A percentile compares a stretch with the other conserved stretches of the same genome.
These are phyloP conservation scores for Gaertneriomyces sp. DNA, from an alignment of 192 early-diverging fungal species.

Conservation along the genomic window DNA sequence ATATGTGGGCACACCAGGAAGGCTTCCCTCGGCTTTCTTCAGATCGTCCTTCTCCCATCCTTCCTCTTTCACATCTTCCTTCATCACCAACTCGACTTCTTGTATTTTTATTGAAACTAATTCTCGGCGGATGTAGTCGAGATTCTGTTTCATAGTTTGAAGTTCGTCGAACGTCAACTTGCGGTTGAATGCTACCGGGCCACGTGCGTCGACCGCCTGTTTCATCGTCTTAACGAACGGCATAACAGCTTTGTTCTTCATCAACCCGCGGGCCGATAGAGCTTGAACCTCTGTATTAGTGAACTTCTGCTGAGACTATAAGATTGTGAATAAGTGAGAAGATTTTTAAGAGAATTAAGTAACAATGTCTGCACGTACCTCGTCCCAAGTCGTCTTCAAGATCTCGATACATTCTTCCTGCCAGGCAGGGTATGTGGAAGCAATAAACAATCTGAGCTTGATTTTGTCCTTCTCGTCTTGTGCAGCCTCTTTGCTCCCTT, in stretches of 20 bases:
- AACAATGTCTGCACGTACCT: not conserved
- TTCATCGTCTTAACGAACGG: conserved; percentile 90
- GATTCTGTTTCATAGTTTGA: conserved; percentile 58
- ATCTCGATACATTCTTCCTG: conserved; percentile 64
- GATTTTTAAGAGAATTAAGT: conserved; percentile 5
- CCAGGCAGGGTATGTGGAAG: conserved; percentile 87
- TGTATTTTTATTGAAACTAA: conserved; percentile 37
- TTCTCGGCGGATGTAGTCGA: conserved; percentile 46
- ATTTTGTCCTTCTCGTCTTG: conserved; percentile 62
- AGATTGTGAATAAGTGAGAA: not conserved
- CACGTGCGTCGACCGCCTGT: conserved; percentile 55
- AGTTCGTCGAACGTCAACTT: conserved; percentile 78
- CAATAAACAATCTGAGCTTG: conserved; percentile 71
- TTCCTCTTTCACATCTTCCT: conserved; percentile 24
- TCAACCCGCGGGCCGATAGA: conserved; percentile 65
- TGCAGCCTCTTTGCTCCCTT: conserved; percentile 35
- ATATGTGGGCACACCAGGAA: conserved; percentile 49
- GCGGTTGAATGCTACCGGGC: conserved; percentile 74
- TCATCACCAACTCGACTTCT: conserved; percentile 31
- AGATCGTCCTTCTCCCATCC: conserved; percentile 34
- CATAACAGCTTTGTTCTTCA: conserved; percentile 96
- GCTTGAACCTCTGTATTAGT: conserved; percentile 69
- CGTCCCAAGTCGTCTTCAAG: conserved; percentile 43
- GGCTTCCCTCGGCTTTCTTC: conserved; percentile 40
- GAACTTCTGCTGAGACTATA: conserved; percentile 52